Conservation (phyloP, 331 rosid species). For the Acacia concinna region DNA sequence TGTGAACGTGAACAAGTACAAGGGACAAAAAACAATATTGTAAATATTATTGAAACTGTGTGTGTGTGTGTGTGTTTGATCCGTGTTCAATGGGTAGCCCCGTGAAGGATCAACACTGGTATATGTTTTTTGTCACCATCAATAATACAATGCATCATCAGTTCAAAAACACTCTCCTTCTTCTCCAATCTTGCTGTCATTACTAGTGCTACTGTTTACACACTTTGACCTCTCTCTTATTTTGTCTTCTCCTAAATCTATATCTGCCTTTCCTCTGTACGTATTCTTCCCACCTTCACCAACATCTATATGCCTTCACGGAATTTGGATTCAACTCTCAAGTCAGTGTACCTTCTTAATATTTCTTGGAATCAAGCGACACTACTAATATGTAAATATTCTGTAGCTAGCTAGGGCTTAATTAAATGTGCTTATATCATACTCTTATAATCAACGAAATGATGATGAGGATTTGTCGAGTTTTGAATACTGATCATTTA, state of each 20-base stretch:
- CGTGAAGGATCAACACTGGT: slow-evolving; percentile 9
- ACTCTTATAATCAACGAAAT: background rate
- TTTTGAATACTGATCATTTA: background rate
- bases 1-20: slow-evolving; percentile 10
- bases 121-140: background rate
- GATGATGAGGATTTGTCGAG: background rate
- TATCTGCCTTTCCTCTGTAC: background rate
- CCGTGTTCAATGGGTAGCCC: slow-evolving; percentile 10
- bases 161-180: background rate
- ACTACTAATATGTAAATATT: background rate
- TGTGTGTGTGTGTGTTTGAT: background rate
- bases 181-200: background rate
- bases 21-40: background rate
- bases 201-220: background rate
- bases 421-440: background rate
- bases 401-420: too few relatives aligned
- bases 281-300: background rate
- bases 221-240: background rate
- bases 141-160: background rate
- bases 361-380: background rate
- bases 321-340: background rate
- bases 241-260: background rate
- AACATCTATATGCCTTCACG: background rate
- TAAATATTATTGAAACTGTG: background rate
- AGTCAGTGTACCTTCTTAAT: background rate